A percentile compares a stretch with the other conserved stretches of the same genome.
These are phyloP conservation scores for Metschnikowia drakensbergensis DNA, from an alignment of 805 yeast species.

Conservation along the genomic window DNA sequence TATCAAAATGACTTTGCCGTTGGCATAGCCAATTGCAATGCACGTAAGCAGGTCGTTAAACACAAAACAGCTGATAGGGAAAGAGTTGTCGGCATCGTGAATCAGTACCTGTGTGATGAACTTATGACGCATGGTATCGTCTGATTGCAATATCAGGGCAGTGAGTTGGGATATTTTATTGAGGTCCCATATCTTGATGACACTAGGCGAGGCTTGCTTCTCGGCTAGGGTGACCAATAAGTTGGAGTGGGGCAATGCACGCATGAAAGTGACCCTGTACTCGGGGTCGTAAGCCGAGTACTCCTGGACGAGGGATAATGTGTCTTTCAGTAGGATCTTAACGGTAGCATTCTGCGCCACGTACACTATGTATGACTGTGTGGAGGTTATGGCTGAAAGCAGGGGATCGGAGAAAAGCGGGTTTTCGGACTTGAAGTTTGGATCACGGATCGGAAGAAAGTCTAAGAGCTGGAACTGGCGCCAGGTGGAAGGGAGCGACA, in stretches of 20 bases:
- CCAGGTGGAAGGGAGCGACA: conserved; percentile 43
- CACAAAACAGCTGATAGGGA: conserved; percentile 68
- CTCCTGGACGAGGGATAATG: conserved; percentile 43
- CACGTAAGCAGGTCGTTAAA: conserved; percentile 55
- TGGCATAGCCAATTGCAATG: conserved; percentile 73
- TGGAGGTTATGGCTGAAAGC: conserved; percentile 59
- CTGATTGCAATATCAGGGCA: conserved; percentile 12
- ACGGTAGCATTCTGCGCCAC: conserved; percentile 53
- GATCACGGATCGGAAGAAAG: conserved; percentile 78
- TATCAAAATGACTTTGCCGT: conserved; percentile 76
- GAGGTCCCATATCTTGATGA: conserved; percentile 72
- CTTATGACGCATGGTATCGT: conserved; percentile 24
- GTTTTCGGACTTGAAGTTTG: conserved; percentile 55
- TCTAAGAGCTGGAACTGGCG: conserved; percentile 87
- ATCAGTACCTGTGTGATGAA: conserved; percentile 63
- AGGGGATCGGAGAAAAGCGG: conserved; percentile 79
- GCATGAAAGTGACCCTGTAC: conserved; percentile 58
- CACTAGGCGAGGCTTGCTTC: conserved; percentile 63
- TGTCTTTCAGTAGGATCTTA: conserved; percentile 48
- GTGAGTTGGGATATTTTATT: conserved; percentile 41
- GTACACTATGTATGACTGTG: conserved; percentile 53
- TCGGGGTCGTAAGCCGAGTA: conserved; percentile 66
- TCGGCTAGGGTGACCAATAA: conserved; percentile 72
- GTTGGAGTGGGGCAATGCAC: conserved; percentile 45
- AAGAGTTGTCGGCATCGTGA: conserved; percentile 69